Percentiles rank a stretch among this genome's conserved stretches.
phyloP scores from a whole-genome alignment of 192 early-diverging fungal species.

The Kickxella alabastrina region DNA sequence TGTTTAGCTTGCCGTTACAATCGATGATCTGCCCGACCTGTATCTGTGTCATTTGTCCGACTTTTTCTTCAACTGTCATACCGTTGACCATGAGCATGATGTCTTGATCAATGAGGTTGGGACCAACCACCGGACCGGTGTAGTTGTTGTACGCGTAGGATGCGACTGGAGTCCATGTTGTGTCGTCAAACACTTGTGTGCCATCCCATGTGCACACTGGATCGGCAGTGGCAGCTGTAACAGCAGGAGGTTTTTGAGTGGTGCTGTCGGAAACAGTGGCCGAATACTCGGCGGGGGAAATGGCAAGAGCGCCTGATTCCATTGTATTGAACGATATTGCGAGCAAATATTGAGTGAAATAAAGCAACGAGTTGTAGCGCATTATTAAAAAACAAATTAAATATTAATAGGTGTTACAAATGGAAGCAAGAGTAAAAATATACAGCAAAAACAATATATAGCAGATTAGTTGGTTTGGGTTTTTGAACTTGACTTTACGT shows the following conservation, averaged over 20 bases:
- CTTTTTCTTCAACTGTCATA: slow-evolving; percentile 55
- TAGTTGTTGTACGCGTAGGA: slow-evolving; percentile 9
- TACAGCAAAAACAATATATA: no score
- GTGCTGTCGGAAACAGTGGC: background rate
- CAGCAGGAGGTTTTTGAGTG: background rate
- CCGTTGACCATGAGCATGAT: slow-evolving; percentile 38
- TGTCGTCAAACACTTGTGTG: slow-evolving; percentile 9
- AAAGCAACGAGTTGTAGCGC: background rate
- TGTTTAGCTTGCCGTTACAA: slow-evolving; percentile 53
- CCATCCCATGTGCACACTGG: slow-evolving; percentile 6
- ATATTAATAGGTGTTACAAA: no score
- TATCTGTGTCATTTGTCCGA: slow-evolving; percentile 65
- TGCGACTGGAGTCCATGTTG: slow-evolving; percentile 3
- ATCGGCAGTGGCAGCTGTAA: background rate
- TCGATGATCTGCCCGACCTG: slow-evolving; percentile 56
- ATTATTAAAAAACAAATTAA: no score
- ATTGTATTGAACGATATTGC: no score
- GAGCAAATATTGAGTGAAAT: background rate
- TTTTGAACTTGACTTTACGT: no score
- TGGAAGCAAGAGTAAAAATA: no score
- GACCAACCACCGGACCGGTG: background rate
- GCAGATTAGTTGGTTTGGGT: no score
- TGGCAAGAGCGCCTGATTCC: no score
- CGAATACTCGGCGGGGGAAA: no score
- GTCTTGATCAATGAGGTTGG: slow-evolving; percentile 46